Percentiles rank a stretch among this genome's conserved stretches.
Evolutionary conservation across 352 stramenopile genomes (phyloP).

Genomic region (Phytopythium mirpurense): DNA sequence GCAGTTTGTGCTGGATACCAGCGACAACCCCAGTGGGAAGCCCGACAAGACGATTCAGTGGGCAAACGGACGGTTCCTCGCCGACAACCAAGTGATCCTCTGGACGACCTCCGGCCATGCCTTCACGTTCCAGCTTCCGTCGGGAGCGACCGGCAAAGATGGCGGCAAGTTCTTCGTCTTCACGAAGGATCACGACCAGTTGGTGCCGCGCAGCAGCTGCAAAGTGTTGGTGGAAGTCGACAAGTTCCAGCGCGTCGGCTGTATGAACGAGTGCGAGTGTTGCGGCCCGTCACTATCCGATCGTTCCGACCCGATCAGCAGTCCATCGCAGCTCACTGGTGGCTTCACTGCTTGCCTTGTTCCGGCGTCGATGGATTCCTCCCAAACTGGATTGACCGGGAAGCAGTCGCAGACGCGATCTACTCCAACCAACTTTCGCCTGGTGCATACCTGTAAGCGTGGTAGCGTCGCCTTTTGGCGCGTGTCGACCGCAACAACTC

Average conservation of each 20-base stretch:
- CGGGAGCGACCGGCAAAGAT: constrained; percentile 13
- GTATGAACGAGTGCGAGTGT: constrained; percentile 53
- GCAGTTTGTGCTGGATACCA: constrained; percentile 24
- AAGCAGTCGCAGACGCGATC: background rate
- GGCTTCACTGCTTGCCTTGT: constrained; percentile 51
- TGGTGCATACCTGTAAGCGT: constrained; percentile 53
- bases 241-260: constrained; percentile 44
- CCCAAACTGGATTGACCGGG: background rate
- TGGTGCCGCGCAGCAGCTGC: constrained; percentile 71
- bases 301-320: background rate
- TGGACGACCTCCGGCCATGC: constrained; percentile 68
- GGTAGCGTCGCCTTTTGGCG: constrained; percentile 54
- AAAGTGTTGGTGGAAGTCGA: constrained; percentile 50
- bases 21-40: constrained; percentile 8
- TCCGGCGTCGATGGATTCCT: constrained; percentile 1
- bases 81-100: constrained; percentile 51
- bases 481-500: constrained; percentile 18
- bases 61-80: constrained; percentile 64
- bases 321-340: background rate
- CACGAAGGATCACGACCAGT: constrained; percentile 76
- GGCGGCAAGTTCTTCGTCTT: constrained; percentile 75
- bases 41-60: constrained; percentile 25
- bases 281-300: constrained; percentile 10
- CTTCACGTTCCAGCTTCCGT: constrained; percentile 40
- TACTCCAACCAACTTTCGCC: constrained; percentile 10